Conservation (phyloP, 345 rosid genomes). For the Lagerstroemia speciosa region DNA sequence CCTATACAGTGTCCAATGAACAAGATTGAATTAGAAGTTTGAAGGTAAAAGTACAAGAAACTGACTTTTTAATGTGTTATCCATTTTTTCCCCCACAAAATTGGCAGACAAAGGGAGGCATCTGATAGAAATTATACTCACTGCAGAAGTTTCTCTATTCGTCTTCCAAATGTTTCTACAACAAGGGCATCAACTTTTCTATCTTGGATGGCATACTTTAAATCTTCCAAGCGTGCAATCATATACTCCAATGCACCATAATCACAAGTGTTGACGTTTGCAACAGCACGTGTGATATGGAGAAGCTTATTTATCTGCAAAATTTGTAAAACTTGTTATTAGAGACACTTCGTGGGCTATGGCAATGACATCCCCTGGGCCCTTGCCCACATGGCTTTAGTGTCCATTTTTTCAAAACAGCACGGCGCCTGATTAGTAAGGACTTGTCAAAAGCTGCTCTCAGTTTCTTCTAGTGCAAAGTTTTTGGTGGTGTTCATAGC, state of each 20-base stretch:
- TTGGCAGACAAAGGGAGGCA: not conserved
- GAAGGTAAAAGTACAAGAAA: not conserved
- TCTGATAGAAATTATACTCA: conserved; percentile 23
- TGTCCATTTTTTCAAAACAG: no score
- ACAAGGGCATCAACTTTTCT: conserved; percentile 90
- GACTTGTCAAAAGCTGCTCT: no score
- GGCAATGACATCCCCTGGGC: no score
- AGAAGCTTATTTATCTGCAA: conserved; percentile 72
- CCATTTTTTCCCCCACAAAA: not conserved
- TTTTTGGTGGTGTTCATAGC: no score
- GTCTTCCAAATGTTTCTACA: conserved; percentile 95
- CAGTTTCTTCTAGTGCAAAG: no score
- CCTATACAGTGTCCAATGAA: conserved; percentile 25
- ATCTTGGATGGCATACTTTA: conserved; percentile 86
- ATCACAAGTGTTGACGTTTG: conserved; percentile 57
- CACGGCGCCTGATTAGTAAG: no score
- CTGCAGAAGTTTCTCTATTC: conserved; percentile 90
- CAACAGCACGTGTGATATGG: conserved; percentile 69
- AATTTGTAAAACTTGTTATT: not conserved
- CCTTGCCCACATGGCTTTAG: no score
- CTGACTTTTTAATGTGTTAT: not conserved
- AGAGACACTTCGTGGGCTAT: no score
- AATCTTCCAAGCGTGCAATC: conserved; percentile 73
- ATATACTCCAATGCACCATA: conserved; percentile 57
- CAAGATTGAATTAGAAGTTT: not conserved